These are phyloP conservation scores for Colletotrichum falcatum DNA, from an alignment of 2,329 filamentous ascomycete genomes.

Conservation along the genomic window DNA sequence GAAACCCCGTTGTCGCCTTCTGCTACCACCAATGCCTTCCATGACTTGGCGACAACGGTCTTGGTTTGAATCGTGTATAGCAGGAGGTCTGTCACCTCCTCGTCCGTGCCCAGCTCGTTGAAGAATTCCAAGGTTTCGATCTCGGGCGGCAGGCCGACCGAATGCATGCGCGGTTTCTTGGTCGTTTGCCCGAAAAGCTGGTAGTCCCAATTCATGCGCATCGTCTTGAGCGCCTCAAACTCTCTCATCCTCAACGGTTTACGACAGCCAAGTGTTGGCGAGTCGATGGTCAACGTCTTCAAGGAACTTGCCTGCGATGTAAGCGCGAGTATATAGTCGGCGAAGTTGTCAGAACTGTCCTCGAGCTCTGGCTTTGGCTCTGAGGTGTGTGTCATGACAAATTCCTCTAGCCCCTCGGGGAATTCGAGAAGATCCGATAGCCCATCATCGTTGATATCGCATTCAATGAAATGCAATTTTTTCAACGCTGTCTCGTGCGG, in stretches of 20 bases:
- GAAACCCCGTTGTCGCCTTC: constrained; percentile 52
- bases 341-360: constrained; percentile 60
- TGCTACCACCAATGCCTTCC: constrained; percentile 54
- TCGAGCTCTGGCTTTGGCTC: constrained; percentile 57
- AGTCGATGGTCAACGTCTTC: constrained; percentile 59
- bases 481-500: constrained; percentile 59
- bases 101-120: constrained; percentile 59
- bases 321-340: constrained; percentile 60
- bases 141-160: constrained; percentile 59
- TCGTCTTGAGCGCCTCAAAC: constrained; percentile 54
- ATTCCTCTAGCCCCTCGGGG: constrained; percentile 58
- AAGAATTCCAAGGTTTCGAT: constrained; percentile 60
- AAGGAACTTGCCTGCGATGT: constrained; percentile 56
- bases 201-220: constrained; percentile 60
- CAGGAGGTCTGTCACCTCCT: constrained; percentile 60
- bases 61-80: constrained; percentile 55
- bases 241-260: constrained; percentile 58
- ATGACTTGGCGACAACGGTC: constrained; percentile 51
- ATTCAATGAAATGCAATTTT: constrained; percentile 60
- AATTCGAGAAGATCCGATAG: constrained; percentile 55
- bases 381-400: constrained; percentile 59
- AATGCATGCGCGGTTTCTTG: constrained; percentile 59
- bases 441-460: constrained; percentile 61
- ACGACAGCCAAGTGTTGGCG: constrained; percentile 53
- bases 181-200: constrained; percentile 60